These are phyloP conservation scores for Pichia insulana DNA, from an alignment of 805 yeast genomes.

Conservation along the genomic window DNA sequence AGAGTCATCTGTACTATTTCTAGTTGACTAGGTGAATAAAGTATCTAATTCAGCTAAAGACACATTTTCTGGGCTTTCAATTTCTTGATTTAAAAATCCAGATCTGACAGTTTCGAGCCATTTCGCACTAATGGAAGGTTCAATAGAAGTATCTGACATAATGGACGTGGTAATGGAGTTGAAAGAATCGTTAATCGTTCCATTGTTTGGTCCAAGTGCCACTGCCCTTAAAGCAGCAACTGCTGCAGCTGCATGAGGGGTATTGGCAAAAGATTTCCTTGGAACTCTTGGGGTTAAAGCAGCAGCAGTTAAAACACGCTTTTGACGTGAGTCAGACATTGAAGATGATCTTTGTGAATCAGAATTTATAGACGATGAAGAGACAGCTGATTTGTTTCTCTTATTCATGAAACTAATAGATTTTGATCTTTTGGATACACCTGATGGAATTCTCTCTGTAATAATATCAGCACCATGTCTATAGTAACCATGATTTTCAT, in stretches of 20 bases:
- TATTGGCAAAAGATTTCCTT: constrained; percentile 44
- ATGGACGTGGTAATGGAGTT: constrained; percentile 27
- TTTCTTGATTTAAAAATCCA: constrained; percentile 71
- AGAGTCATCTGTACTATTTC: background rate
- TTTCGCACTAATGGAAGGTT: constrained; percentile 37
- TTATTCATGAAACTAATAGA: constrained; percentile 55
- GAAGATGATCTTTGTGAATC: background rate
- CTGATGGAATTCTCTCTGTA: constrained; percentile 33
- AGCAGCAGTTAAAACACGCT: constrained; percentile 50
- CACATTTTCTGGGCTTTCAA: constrained; percentile 70
- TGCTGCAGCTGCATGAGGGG: constrained; percentile 62
- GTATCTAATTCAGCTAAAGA: constrained; percentile 61
- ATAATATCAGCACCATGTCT: constrained; percentile 28
- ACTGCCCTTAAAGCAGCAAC: constrained; percentile 70
- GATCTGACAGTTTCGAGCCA: constrained; percentile 71
- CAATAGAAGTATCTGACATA: constrained; percentile 29
- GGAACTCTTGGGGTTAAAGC: constrained; percentile 79
- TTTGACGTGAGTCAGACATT: background rate
- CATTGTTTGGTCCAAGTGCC: constrained; percentile 42
- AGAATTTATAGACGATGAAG: background rate
- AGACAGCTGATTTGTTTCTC: constrained; percentile 29
- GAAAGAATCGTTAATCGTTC: constrained; percentile 29
- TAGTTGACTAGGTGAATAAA: constrained; percentile 28
- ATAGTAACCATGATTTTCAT: constrained; percentile 19
- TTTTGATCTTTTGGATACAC: constrained; percentile 47